A percentile compares a stretch with the other conserved stretches of the same genome.
These are phyloP conservation scores for Catunica adiposa DNA, from an alignment of 2,329 filamentous ascomycete species.

Conservation along the genomic window DNA sequence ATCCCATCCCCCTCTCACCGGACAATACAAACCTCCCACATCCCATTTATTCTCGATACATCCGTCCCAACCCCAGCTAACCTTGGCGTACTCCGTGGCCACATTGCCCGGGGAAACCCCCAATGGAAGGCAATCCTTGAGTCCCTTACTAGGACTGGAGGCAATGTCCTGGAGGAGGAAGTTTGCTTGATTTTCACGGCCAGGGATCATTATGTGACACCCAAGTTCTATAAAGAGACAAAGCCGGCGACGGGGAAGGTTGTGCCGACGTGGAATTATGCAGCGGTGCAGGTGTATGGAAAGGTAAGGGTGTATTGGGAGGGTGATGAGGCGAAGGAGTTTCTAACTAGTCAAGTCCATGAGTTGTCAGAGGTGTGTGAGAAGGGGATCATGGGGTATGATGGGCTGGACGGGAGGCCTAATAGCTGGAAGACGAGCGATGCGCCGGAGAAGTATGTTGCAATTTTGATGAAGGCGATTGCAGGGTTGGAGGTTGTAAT, in stretches of 20 bases:
- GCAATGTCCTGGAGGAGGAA: constrained; percentile 30
- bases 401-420: constrained; percentile 20
- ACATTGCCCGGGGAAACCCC: constrained; percentile 46
- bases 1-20: constrained; percentile 33
- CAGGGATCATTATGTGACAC: constrained; percentile 47
- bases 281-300: constrained; percentile 48
- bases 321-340: constrained; percentile 24
- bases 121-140: constrained; percentile 46
- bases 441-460: constrained; percentile 38
- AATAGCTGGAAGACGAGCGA: constrained; percentile 40
- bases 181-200: constrained; percentile 47
- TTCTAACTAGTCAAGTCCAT: constrained; percentile 33
- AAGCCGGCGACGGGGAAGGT: constrained; percentile 49
- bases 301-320: constrained; percentile 37
- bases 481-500: constrained; percentile 45
- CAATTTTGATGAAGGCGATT: constrained; percentile 40
- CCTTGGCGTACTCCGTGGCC: constrained; percentile 37
- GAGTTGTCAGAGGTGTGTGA: constrained; percentile 38
- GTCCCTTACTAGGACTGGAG: constrained; percentile 18
- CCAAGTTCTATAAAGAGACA: constrained; percentile 50
- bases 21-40: constrained; percentile 41
- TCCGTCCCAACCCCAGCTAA: constrained; percentile 26
- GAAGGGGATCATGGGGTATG: constrained; percentile 39
- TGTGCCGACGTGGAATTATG: constrained; percentile 56
- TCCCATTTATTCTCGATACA: constrained; percentile 42